Evolutionary conservation across 2,329 filamentous ascomycete genomes (phyloP), one percentile per base, ranked within the genome.

Genomic region (Exophiala sideris): DNA sequence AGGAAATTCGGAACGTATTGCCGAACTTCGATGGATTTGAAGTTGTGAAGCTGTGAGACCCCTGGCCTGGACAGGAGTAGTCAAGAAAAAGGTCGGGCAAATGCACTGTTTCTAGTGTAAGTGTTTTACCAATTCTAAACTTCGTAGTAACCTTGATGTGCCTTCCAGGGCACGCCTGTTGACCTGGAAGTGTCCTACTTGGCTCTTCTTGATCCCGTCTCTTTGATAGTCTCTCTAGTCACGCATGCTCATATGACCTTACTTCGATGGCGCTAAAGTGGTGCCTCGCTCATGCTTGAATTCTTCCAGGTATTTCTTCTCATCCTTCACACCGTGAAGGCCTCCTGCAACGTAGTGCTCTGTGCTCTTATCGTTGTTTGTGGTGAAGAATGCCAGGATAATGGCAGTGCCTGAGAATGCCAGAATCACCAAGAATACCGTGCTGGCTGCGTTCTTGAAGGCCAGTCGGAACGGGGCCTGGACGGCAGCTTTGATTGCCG

Each of bases 1-100:
- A 58, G 32, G 63, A 65, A 34, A 64, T 64, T 42, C 46, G 62
- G 34, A 47, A 41, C 9, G 57, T 51, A 12, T 44, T 65, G 38
- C 56, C 60, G 8, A 39, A 16, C 10, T 60, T 58, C 32, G 48
- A 47, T 12, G 63, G 63, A 5, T 65, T 65, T 44, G 44, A 61
- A 5, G 47, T 58, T 24, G 62, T 65, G 35, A 58, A 59, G 40
- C 21, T 24, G 21, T 24, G 21, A 24, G 6, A 3, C 3, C 3
- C 24, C 24, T 29, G 4, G 24, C 24, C 24, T 29, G 24, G 24
- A 29, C 24, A 29, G 2, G 4, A 29, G 7, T 2, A 29, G 7
- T 29, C 24, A 4, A 29, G 5, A 3, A 8, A 29, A 29, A 8
- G 21, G 24, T 29, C 24, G 3, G 7, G 7, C 24, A 8, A 29